phyloP scores from a whole-genome alignment of 306 rosid genomes.

The Quercus mongolica region DNA sequence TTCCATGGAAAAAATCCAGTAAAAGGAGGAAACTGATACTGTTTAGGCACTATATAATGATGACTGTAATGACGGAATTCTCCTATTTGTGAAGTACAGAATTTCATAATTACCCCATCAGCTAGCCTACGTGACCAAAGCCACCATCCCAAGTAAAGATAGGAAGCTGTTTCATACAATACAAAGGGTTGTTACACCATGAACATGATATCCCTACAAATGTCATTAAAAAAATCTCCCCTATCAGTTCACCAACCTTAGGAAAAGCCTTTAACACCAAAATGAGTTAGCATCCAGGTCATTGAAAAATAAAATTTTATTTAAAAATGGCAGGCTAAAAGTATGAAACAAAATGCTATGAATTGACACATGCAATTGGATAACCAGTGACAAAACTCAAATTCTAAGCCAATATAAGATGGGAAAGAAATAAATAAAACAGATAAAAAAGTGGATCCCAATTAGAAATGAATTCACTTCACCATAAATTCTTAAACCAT shows the following conservation, averaged over 20 bases:
- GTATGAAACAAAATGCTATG: neutral
- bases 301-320: neutral
- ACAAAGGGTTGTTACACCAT: neutral
- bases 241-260: neutral
- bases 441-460: neutral
- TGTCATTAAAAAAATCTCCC: neutral
- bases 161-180: neutral
- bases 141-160: neutral
- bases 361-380: neutral
- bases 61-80: neutral
- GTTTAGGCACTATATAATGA: neutral
- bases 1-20: neutral
- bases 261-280: neutral
- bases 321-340: neutral
- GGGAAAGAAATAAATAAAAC: neutral
- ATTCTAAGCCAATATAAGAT: neutral
- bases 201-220: neutral
- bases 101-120: neutral
- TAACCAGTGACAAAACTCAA: neutral
- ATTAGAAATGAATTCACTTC: neutral
- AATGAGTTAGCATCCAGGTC: neutral
- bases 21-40: neutral
- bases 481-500: neutral
- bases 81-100: neutral
- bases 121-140: neutral